A percentile compares a stretch with the other conserved stretches of the same genome.
Evolutionary conservation across 1,139 yeast species (phyloP).

Genomic region (Casaregolazyma lundiana): DNA sequence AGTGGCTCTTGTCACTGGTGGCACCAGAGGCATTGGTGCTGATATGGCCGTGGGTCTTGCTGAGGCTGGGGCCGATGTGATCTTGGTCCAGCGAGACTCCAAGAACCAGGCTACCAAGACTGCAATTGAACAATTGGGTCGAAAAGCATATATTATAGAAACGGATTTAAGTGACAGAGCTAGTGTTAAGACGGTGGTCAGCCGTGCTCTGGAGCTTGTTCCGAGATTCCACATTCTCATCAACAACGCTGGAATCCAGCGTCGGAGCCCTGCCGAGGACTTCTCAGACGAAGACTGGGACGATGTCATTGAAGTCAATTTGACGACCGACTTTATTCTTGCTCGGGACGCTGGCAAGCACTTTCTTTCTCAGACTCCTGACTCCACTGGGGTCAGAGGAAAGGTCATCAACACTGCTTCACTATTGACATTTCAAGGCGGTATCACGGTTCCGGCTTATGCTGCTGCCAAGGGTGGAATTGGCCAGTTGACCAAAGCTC

Average conservation of each 20-base stretch:
- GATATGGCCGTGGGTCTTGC: slow-evolving; percentile 41
- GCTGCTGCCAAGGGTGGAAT: slow-evolving; percentile 53
- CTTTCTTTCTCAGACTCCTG: slow-evolving; percentile 33
- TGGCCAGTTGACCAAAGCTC: slow-evolving; percentile 44
- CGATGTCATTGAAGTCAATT: slow-evolving; percentile 47
- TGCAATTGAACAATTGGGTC: slow-evolving; percentile 26
- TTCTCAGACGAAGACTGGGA: slow-evolving; percentile 42
- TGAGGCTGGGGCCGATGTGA: slow-evolving; percentile 41
- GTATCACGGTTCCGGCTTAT: slow-evolving; percentile 43
- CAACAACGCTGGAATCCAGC: slow-evolving; percentile 53
- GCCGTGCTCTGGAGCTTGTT: slow-evolving; percentile 33
- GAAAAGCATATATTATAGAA: slow-evolving; percentile 26
- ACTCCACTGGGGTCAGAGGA: slow-evolving; percentile 47
- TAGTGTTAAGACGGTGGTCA: slow-evolving; percentile 31
- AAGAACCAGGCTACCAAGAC: slow-evolving; percentile 19
- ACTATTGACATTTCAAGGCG: slow-evolving; percentile 42
- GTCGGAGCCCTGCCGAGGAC: slow-evolving; percentile 36
- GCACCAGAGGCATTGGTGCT: slow-evolving; percentile 42
- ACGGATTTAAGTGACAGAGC: slow-evolving; percentile 30
- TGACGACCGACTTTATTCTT: slow-evolving; percentile 44
- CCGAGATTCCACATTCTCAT: slow-evolving; percentile 45
- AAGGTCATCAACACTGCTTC: slow-evolving; percentile 65
- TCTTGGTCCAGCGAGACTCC: slow-evolving; percentile 31
- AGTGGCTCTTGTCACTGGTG: slow-evolving; percentile 42
- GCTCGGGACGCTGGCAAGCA: slow-evolving; percentile 45